Base-by-base conservation (phyloP, 2,329 filamentous ascomycete species). In the Penicillium sp. region DNA sequence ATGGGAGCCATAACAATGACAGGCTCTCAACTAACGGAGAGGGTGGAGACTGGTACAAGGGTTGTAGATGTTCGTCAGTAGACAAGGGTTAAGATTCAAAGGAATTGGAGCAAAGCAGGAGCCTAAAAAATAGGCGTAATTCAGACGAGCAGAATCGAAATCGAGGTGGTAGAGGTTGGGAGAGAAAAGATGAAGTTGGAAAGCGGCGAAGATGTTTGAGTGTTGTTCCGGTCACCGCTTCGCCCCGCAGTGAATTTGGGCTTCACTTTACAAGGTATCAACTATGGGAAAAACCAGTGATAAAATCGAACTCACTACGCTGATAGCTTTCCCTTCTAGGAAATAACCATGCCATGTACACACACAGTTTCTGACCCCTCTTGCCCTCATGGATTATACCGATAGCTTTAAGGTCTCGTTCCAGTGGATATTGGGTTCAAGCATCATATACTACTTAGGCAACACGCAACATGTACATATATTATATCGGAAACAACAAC, bases 211-310 rank as follows among this genome's bases (percentile, higher is more conserved):
- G 50, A 54, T 37, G 53, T 33, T 51, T 16, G 57, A 56, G 45
- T 50, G 55, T 58, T 57, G 59, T 58, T 53, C 54, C 39, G 57
- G 57, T 61, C 59, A 65, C 62, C 62, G 62, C 61, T 65, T 50
- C 56, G 59, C 61, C 62, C 62, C 62, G 62, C 62, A 60, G 54
- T 48, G 33, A 54, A 53, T 23, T 14, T 42, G 39, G 39, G 39
- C 39, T 23, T 42, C 39, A 42, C 19, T 42, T 14, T 11, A 11
- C 13, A 33, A 7, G 31, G 13, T 16, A 33, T 16, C 5, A 33
- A 16, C 14, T 16, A 16, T 7, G 11, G 13, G 13, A 31, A 33
- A 33, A 16, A 16, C 14, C 31, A 14, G 31, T 6, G 31, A 16
- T 14, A 14, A 16, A 2, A 16, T 16, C 6, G 13, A 33, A 14